Conservation (phyloP, 2,329 filamentous ascomycete species). For the Fusarium citri region DNA sequence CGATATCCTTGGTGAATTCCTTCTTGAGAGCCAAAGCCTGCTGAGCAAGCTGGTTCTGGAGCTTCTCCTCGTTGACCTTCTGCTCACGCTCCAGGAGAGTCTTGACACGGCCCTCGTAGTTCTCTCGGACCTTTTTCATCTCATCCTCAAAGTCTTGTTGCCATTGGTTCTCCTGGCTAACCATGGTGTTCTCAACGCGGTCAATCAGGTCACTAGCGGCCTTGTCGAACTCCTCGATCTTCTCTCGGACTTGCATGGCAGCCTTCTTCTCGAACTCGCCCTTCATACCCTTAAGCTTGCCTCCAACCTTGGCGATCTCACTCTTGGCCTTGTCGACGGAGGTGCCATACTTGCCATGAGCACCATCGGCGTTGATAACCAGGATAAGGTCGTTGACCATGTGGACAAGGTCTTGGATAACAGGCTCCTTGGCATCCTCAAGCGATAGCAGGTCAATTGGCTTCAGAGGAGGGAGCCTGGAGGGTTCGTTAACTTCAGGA, state of each 20-base stretch:
- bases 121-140: slow-evolving; percentile 79
- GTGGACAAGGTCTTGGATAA: slow-evolving; percentile 93
- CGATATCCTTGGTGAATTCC: slow-evolving; percentile 82
- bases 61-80: slow-evolving; percentile 83
- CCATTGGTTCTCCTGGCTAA: slow-evolving; percentile 83
- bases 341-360: slow-evolving; percentile 79
- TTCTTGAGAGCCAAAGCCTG: slow-evolving; percentile 91
- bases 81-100: slow-evolving; percentile 83
- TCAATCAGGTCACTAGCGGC: slow-evolving; percentile 88
- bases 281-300: slow-evolving; percentile 81
- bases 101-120: slow-evolving; percentile 83
- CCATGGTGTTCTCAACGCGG: slow-evolving; percentile 86
- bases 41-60: slow-evolving; percentile 87
- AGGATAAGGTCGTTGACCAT: slow-evolving; percentile 97
- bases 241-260: slow-evolving; percentile 78
- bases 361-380: slow-evolving; percentile 88
- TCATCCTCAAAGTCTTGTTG: slow-evolving; percentile 88
- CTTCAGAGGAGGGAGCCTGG: slow-evolving; percentile 70
- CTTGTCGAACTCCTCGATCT: slow-evolving; percentile 82
- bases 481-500: slow-evolving; percentile 75
- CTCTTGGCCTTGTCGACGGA: slow-evolving; percentile 88
- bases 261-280: slow-evolving; percentile 75
- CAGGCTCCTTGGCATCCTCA: slow-evolving; percentile 80
- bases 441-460: slow-evolving; percentile 84
- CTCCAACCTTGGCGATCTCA: slow-evolving; percentile 81